A percentile compares a stretch with the other conserved stretches of the same genome.
phyloP scores from a whole-genome alignment of 2,329 filamentous ascomycete genomes.

The Diplodia sapinea region DNA sequence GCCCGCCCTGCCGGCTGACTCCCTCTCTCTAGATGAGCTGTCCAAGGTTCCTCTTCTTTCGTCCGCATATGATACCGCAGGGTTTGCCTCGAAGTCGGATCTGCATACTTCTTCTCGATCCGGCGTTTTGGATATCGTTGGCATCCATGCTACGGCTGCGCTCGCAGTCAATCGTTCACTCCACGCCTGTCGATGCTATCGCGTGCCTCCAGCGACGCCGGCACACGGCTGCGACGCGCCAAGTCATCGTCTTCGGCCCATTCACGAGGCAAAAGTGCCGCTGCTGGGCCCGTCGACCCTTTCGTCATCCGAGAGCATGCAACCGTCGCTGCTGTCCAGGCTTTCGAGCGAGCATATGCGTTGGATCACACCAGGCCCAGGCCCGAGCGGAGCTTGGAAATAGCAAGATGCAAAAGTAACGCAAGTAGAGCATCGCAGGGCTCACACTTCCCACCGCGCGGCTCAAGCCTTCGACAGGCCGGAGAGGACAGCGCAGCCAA shows the following conservation, averaged over 20 bases:
- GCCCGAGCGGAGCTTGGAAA: slow-evolving; percentile 33
- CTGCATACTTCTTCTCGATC: slow-evolving; percentile 17
- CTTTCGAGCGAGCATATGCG: slow-evolving; percentile 43
- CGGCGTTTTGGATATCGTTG: slow-evolving; percentile 27
- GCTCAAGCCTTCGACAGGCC: slow-evolving; percentile 38
- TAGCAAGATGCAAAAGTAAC: slow-evolving; percentile 42
- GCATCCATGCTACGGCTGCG: slow-evolving; percentile 6
- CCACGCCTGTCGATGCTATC: slow-evolving; percentile 41
- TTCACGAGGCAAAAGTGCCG: slow-evolving; percentile 32
- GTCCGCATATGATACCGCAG: slow-evolving; percentile 16
- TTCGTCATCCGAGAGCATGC: slow-evolving; percentile 45
- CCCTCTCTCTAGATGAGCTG: neutral
- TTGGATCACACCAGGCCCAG: slow-evolving; percentile 35
- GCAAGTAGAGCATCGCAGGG: slow-evolving; percentile 46
- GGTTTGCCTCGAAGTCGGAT: slow-evolving; percentile 12
- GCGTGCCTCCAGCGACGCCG: slow-evolving; percentile 45
- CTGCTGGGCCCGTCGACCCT: slow-evolving; percentile 38
- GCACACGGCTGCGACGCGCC: slow-evolving; percentile 46
- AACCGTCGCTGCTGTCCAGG: slow-evolving; percentile 46
- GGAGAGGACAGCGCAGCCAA: slow-evolving; percentile 14
- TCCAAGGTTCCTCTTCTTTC: neutral
- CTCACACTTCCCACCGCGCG: slow-evolving; percentile 46
- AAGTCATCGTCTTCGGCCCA: slow-evolving; percentile 46
- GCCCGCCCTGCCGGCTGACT: neutral
- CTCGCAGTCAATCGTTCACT: neutral